Conservation (phyloP, 139 green algal species). For the Ostreobium quekettii region DNA sequence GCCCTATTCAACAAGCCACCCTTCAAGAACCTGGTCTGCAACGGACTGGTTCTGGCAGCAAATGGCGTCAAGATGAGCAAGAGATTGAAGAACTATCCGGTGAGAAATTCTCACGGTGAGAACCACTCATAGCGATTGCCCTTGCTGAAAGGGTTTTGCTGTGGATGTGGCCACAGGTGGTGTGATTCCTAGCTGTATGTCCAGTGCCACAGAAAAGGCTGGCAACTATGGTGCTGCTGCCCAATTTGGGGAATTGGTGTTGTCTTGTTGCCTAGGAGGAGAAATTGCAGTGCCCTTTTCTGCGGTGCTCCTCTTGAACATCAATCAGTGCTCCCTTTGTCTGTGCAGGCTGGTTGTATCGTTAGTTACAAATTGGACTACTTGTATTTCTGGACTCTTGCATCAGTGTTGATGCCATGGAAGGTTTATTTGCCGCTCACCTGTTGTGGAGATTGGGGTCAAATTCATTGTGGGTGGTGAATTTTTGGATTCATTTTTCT, state of each 20-base stretch:
- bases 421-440: background rate
- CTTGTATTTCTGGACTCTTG: background rate
- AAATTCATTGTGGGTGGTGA: no score
- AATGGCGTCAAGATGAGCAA: conserved; percentile 99
- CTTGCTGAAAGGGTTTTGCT: background rate
- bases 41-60: conserved; percentile 92
- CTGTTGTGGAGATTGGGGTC: no score
- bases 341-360: no score
- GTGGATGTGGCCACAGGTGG: background rate
- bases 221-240: no score
- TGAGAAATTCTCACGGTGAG: conserved; percentile 20
- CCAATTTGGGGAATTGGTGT: no score
- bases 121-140: background rate
- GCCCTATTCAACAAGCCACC: conserved; percentile 96
- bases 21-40: conserved; percentile 95
- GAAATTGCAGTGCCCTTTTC: no score
- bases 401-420: background rate
- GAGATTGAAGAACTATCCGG: conserved; percentile 97
- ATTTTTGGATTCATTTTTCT: conserved; percentile 6
- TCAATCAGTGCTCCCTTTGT: no score
- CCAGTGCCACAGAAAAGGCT: no score
- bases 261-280: no score
- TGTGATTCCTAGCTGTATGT: background rate
- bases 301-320: no score
- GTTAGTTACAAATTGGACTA: no score